A percentile compares a stretch with the other conserved stretches of the same genome.
These are phyloP conservation scores for Paramecium sexaurelia DNA, from an alignment of 73 alveolate species.

Conservation along the genomic window DNA sequence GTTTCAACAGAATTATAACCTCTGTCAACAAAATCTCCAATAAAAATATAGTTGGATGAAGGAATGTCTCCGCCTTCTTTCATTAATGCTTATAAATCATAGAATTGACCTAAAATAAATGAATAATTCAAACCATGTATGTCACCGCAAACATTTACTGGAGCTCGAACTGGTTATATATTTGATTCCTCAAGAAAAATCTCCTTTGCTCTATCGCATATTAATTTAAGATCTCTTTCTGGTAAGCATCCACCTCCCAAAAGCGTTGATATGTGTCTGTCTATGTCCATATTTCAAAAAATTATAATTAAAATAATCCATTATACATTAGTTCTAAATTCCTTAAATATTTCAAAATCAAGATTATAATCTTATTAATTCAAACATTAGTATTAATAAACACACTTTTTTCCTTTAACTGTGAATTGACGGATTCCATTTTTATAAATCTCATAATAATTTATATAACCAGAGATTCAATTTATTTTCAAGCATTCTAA, in stretches of 20 bases:
- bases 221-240: conserved; percentile 75
- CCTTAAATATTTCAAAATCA: neutral
- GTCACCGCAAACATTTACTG: conserved; percentile 88
- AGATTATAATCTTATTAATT: neutral
- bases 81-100: conserved; percentile 65
- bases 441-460: no score
- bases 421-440: no score
- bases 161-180: conserved; percentile 74
- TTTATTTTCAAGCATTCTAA: no score
- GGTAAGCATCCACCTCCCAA: conserved; percentile 67
- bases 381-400: no score
- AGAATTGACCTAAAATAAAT: conserved; percentile 51
- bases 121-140: conserved; percentile 70
- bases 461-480: no score
- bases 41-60: conserved; percentile 80
- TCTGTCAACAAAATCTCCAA: conserved; percentile 87
- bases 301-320: neutral
- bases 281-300: conserved; percentile 35
- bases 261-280: neutral
- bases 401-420: no score
- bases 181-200: conserved; percentile 75
- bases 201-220: conserved; percentile 82
- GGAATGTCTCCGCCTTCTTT: conserved; percentile 80
- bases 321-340: neutral
- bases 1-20: conserved; percentile 85